phyloP scores from a whole-genome alignment of 2,329 filamentous ascomycete species.

The Myriosclerotinia scirpicola region DNA sequence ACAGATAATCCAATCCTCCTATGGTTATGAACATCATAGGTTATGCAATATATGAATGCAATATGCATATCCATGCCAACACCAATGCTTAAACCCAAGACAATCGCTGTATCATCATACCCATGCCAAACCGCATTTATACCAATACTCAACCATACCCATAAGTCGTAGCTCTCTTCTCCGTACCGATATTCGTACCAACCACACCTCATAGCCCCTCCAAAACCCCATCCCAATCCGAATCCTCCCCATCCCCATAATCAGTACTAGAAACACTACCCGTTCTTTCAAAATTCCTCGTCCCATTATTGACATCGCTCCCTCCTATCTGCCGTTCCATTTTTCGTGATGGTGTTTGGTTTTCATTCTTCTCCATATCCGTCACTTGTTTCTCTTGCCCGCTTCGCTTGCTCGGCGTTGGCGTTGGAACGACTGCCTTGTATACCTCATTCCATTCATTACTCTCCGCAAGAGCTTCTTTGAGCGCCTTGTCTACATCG shows the following conservation, averaged over 20 bases:
- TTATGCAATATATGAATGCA: background rate
- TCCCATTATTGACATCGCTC: slow-evolving; percentile 2
- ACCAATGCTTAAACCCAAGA: background rate
- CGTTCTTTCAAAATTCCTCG: slow-evolving; percentile 25
- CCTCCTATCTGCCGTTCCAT: background rate
- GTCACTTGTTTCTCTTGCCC: too few relatives aligned
- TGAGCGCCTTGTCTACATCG: background rate
- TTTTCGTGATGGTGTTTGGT: background rate
- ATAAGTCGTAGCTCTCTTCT: background rate
- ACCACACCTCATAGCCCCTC: background rate
- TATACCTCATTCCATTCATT: slow-evolving; percentile 11
- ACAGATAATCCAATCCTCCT: background rate
- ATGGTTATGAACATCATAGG: background rate
- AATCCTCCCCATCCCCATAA: slow-evolving; percentile 35
- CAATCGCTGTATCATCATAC: background rate
- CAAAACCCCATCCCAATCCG: slow-evolving; percentile 8
- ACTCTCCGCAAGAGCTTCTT: slow-evolving; percentile 7
- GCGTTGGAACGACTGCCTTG: background rate
- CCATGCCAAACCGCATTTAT: background rate
- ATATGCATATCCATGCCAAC: background rate
- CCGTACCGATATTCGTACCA: background rate
- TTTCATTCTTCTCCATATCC: background rate
- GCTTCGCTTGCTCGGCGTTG: background rate
- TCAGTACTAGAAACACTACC: slow-evolving; percentile 32
- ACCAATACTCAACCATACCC: background rate